Evolutionary conservation across 1,284 basidiomycete species (phyloP), one percentile per base, ranked within the genome.

Genomic region (Prillingera fragicola): DNA sequence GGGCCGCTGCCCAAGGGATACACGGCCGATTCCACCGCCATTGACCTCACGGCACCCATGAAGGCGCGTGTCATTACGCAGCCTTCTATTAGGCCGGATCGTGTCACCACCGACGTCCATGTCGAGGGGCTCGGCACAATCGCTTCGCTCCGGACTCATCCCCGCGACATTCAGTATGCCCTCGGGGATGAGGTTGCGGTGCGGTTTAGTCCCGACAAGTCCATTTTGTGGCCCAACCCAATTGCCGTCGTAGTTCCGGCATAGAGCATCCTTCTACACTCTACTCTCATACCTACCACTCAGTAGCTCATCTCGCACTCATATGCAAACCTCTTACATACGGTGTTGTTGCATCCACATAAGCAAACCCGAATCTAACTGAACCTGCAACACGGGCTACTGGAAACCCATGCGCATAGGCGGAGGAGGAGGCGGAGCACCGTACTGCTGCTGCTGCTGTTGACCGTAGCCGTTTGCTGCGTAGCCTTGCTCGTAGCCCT

Each of bases 331-430:
- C 27, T 10, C 27, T 10, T n/a, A n/a, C n/a, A n/a, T n/a, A n/a
- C n/a, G n/a, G n/a, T n/a, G n/a, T n/a, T n/a, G n/a, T n/a, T n/a
- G n/a, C n/a, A n/a, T n/a, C n/a, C n/a, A n/a, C n/a, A n/a, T n/a
- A n/a, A n/a, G n/a, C n/a, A n/a, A n/a, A n/a, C n/a, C n/a, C n/a
- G n/a, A n/a, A n/a, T n/a, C n/a, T n/a, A n/a, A n/a, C n/a, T n/a
- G n/a, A n/a, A n/a, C n/a, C n/a, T n/a, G n/a, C n/a, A n/a, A n/a
- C 19, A 23, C 14, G 14, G 10, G 18, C 40, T 43, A 43, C 38
- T 49, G 18, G 43, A 69, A 69, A 28, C 67, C 65, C 62, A 67
- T 63, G 21, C 67, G 52, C 19, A 69, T 59, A 10, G 66, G 64
- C 17, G 60, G 60, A 15, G 60, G 64, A 6, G 63, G 63, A 8